A percentile compares a stretch with the other conserved stretches of the same genome.
Evolutionary conservation across 306 rosid genomes (phyloP).

Genomic region (Sechiopsis laciniata): DNA sequence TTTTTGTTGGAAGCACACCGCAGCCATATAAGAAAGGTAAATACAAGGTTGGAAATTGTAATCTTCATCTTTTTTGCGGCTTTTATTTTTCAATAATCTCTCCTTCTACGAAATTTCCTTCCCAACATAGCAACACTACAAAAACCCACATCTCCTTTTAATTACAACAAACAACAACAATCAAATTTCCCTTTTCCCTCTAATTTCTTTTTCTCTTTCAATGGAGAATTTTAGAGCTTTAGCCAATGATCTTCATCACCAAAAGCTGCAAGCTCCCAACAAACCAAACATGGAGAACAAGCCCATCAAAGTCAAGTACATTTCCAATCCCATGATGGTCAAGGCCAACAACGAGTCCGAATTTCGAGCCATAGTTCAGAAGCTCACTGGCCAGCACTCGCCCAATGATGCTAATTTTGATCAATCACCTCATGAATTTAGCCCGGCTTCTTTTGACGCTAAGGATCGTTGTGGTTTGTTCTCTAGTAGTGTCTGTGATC

Average conservation of each 20-base stretch:
- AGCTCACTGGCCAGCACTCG: slow-evolving; percentile 41
- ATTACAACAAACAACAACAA: not conserved
- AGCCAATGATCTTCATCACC: not conserved
- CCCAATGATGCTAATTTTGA: not conserved
- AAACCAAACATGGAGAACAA: slow-evolving; percentile 25
- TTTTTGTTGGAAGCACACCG: no score
- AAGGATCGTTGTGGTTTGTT: not conserved
- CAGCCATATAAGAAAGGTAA: no score
- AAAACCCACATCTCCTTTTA: not conserved
- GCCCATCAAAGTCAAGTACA: slow-evolving; percentile 39
- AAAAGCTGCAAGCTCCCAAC: not conserved
- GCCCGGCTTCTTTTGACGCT: not conserved
- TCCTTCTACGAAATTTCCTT: slow-evolving; percentile 3
- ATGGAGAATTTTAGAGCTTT: not conserved
- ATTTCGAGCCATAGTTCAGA: slow-evolving; percentile 46
- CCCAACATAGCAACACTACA: not conserved
- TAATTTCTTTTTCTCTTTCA: not conserved
- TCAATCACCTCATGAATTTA: not conserved
- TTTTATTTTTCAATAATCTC: not conserved
- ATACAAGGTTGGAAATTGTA: no score
- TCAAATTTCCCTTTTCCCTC: not conserved
- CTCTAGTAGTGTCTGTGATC: not conserved
- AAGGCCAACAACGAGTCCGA: slow-evolving; percentile 38
- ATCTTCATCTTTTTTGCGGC: no score
- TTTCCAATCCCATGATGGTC: slow-evolving; percentile 47